These are phyloP conservation scores for Rhododendron molle DNA, from an alignment of 148 eudicot genomes.

Conservation along the genomic window DNA sequence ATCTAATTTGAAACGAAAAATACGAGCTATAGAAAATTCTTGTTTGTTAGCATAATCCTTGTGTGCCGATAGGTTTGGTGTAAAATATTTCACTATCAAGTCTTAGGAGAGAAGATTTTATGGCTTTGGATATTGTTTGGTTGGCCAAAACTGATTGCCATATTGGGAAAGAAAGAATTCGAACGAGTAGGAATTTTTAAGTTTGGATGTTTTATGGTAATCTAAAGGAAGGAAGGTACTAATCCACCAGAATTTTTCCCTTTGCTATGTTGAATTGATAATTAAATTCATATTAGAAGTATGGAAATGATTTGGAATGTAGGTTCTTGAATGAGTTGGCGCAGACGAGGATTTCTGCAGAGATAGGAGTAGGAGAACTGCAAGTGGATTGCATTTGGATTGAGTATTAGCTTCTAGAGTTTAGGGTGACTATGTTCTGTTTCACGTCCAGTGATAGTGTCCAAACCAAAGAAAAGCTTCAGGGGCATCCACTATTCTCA, in stretches of 20 bases:
- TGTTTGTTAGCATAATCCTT: background rate
- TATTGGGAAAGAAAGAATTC: background rate
- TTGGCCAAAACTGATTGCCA: background rate
- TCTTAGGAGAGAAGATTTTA: background rate
- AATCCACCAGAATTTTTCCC: background rate
- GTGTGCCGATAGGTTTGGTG: background rate
- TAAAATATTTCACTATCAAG: background rate
- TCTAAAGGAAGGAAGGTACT: background rate
- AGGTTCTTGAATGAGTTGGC: background rate
- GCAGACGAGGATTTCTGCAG: background rate
- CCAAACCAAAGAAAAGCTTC: background rate
- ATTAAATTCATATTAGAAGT: background rate
- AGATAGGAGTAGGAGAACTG: background rate
- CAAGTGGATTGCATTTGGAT: background rate
- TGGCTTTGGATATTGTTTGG: background rate
- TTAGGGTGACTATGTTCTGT: background rate
- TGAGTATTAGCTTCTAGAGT: background rate
- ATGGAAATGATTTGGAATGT: background rate
- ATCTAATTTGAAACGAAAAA: background rate
- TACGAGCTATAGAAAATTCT: background rate
- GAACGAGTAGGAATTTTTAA: background rate
- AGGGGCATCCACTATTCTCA: background rate
- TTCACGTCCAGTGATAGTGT: background rate
- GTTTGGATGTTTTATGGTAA: background rate
- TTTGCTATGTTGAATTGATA: background rate